Conservation (phyloP, 2,329 filamentous ascomycete species). For the Cordyceps sp. region DNA sequence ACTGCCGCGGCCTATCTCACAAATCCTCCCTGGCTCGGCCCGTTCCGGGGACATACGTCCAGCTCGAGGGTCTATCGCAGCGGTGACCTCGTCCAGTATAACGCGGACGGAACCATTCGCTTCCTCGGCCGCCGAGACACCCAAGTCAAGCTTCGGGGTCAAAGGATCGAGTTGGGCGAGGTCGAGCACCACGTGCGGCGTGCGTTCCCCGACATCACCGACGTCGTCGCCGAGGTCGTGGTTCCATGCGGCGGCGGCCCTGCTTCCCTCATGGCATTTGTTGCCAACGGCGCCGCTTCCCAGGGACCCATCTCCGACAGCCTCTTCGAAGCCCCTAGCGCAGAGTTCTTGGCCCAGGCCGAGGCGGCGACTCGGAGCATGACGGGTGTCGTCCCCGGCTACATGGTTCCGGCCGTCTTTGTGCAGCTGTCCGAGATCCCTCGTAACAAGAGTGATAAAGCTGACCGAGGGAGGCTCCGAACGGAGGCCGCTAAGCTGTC, state of each 20-base stretch:
- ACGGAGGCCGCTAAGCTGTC: neutral
- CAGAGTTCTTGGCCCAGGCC: neutral
- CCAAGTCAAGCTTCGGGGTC: conserved; percentile 25
- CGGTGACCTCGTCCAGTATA: conserved; percentile 14
- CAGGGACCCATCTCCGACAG: neutral
- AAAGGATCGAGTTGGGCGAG: conserved; percentile 1
- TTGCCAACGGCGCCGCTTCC: neutral
- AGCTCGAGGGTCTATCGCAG: conserved; percentile 18
- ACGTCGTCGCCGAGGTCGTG: neutral
- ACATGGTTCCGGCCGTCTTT: neutral
- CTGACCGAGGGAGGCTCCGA: neutral
- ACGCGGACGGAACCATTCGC: conserved; percentile 12
- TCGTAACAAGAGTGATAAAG: neutral
- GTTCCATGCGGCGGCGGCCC: neutral
- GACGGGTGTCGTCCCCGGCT: neutral
- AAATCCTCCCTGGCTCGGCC: conserved; percentile 20
- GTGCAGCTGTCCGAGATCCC: neutral
- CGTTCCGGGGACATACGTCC: conserved; percentile 10
- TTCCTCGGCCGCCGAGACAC: conserved; percentile 24
- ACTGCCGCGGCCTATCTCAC: conserved; percentile 27
- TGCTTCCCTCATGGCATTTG: neutral
- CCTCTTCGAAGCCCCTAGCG: too few species aligned
- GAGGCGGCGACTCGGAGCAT: neutral
- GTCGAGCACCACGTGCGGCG: neutral
- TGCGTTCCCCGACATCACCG: neutral